A percentile compares a stretch with the other conserved stretches of the same genome.
phyloP scores from a whole-genome alignment of 2,329 filamentous ascomycete species.

The Juglanconis oblonga region DNA sequence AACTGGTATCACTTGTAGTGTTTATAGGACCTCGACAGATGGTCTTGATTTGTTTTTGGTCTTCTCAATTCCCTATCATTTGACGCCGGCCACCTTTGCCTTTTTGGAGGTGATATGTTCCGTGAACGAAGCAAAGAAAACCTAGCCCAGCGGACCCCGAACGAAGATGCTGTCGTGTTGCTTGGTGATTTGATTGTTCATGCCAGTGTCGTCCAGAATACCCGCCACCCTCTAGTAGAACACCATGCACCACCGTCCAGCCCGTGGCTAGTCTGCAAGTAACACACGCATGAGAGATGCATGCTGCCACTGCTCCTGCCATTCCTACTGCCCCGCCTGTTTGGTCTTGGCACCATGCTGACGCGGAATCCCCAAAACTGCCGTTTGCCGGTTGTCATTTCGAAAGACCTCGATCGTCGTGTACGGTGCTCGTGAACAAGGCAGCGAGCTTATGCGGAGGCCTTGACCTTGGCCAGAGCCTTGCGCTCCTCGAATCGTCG shows the following conservation, averaged over 20 bases:
- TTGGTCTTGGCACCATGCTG: constrained; percentile 17
- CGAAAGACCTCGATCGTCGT: constrained; percentile 12
- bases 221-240: constrained; percentile 30
- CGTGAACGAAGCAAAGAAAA: constrained; percentile 54
- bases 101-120: constrained; percentile 48
- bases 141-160: constrained; percentile 42
- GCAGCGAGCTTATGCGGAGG: constrained; percentile 60
- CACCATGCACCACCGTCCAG: constrained; percentile 17
- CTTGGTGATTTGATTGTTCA: constrained; percentile 33
- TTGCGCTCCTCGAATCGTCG: constrained; percentile 97
- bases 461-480: constrained; percentile 89
- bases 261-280: background rate
- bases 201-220: constrained; percentile 40
- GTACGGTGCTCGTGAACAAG: constrained; percentile 27
- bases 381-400: constrained; percentile 28
- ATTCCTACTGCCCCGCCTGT: constrained; percentile 11
- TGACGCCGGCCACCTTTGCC: constrained; percentile 61
- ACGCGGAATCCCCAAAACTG: constrained; percentile 12
- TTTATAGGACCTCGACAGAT: constrained; percentile 29
- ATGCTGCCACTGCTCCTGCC: constrained; percentile 7
- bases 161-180: constrained; percentile 40
- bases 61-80: constrained; percentile 59
- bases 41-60: constrained; percentile 38
- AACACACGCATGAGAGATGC: background rate
- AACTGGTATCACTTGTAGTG: constrained; percentile 30